Evolutionary conservation across 2,329 filamentous ascomycete species (phyloP).

Genomic region (Fusarium compactum): DNA sequence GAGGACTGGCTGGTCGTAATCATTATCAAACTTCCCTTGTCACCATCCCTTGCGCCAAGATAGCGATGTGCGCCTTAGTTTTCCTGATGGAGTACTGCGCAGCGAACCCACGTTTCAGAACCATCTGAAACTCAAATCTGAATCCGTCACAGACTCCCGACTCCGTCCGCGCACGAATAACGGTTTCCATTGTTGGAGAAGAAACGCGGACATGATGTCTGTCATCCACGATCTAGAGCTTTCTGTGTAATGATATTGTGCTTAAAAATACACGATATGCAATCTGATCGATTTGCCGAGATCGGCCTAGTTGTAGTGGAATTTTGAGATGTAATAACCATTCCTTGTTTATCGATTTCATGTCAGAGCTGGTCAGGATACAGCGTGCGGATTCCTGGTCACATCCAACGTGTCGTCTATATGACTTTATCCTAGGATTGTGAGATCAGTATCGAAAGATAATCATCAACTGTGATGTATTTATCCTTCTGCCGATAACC

Average conservation of each 20-base stretch:
- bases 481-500: not conserved
- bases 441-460: not conserved
- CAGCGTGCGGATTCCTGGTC: not conserved
- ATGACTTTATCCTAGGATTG: not conserved
- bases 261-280: not conserved
- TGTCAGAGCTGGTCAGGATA: not conserved
- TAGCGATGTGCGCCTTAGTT: conserved; percentile 19
- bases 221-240: not conserved
- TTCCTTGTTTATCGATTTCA: not conserved
- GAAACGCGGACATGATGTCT: not conserved
- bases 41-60: conserved; percentile 4
- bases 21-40: conserved; percentile 14
- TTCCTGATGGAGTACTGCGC: conserved; percentile 12
- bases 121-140: conserved; percentile 32
- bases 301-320: not conserved
- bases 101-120: conserved; percentile 31
- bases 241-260: not conserved
- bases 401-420: not conserved
- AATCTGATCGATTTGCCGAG: not conserved
- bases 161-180: conserved; percentile 3
- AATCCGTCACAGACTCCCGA: conserved; percentile 24
- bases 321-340: not conserved
- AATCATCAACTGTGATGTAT: not conserved
- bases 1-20: conserved; percentile 13
- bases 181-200: not conserved